Evolutionary conservation across 768 basidiomycete genomes (phyloP), one percentile per base, ranked within the genome.

Genomic region (Lactifluus echinatus): DNA sequence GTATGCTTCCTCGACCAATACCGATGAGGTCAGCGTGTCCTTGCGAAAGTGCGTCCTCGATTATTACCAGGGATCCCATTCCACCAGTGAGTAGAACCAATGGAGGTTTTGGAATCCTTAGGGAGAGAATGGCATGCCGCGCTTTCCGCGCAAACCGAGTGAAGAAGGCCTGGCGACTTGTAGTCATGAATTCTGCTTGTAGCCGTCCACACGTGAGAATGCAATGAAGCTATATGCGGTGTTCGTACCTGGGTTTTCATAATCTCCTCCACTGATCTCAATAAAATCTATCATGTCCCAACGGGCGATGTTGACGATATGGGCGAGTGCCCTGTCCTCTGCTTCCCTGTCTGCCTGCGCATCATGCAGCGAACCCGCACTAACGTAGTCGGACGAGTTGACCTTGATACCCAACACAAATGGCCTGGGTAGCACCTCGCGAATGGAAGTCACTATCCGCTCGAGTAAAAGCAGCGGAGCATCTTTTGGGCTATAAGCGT

Each of bases 181-280:
- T 72, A 37, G 56, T 50, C 53, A 67, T 66, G 62, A 71, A 73
- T 33, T 63, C 70, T 68, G 17, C 26, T 23, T 28, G 36, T 14
- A 28, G 19, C 17, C n/a, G n/a, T 48, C 57, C 56, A 24, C 37
- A 21, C 29, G 28, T 39, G n/a, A 39, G 1, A 11, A 21, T 5
- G 31, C 19, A 21, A 37, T 14, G 24, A 39, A 23, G 31, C 26
- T 19, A 39, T 14, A 52, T n/a, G n/a, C 8, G 4, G 17, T 21
- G 21, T 2, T 64, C 75, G 17, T 63, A 85, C 90, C 80, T 63
- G 87, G 85, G 17, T 76, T 79, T 65, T 91, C 88, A 63, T 94
- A 95, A 66, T 85, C 84, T 0, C 92, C 92, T 1, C 92, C 92
- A 54, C 85, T 89, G 57, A 95, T 80, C 69, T 95, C 92, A 50